These are phyloP conservation scores for Diaporthe sp. DNA, from an alignment of 2,329 filamentous ascomycete species.

Conservation along the genomic window DNA sequence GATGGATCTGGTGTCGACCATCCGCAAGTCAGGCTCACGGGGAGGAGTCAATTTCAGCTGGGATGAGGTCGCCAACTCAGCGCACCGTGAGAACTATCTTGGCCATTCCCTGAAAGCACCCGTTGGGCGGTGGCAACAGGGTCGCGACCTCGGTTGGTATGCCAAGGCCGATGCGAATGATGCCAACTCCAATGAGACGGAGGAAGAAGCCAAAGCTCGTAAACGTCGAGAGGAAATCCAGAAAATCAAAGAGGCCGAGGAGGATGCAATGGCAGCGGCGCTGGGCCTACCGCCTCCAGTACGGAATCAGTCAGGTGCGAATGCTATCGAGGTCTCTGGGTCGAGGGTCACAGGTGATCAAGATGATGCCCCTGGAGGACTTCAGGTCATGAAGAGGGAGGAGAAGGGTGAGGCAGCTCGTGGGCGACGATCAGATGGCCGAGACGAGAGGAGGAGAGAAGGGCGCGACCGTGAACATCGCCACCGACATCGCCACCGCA, in stretches of 20 bases:
- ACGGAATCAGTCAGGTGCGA: slow-evolving; percentile 71
- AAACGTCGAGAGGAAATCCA: slow-evolving; percentile 82
- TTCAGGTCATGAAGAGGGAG: slow-evolving; percentile 38
- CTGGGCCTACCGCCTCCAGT: slow-evolving; percentile 81
- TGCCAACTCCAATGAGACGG: slow-evolving; percentile 66
- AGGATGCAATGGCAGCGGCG: slow-evolving; percentile 88
- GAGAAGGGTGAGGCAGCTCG: slow-evolving; percentile 37
- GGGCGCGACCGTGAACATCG: slow-evolving; percentile 49
- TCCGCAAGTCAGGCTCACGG: slow-evolving; percentile 91
- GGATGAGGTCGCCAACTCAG: slow-evolving; percentile 90
- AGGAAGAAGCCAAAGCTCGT: slow-evolving; percentile 69
- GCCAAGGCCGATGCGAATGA: slow-evolving; percentile 65
- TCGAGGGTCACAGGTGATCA: slow-evolving; percentile 52
- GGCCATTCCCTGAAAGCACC: slow-evolving; percentile 93
- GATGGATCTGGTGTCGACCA: slow-evolving; percentile 94
- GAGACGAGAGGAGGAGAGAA: slow-evolving; percentile 39
- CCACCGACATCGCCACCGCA: slow-evolving; percentile 50
- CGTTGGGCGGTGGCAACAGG: slow-evolving; percentile 91
- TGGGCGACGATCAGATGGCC: slow-evolving; percentile 41
- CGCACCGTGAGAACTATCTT: slow-evolving; percentile 89
- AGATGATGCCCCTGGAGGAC: slow-evolving; percentile 48
- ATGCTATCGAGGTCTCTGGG: slow-evolving; percentile 74
- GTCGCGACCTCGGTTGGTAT: slow-evolving; percentile 76
- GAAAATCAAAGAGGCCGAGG: slow-evolving; percentile 89
- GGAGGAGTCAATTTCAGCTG: slow-evolving; percentile 97